phyloP scores from a whole-genome alignment of 1,284 basidiomycete genomes.

The Puccinia triticina region DNA sequence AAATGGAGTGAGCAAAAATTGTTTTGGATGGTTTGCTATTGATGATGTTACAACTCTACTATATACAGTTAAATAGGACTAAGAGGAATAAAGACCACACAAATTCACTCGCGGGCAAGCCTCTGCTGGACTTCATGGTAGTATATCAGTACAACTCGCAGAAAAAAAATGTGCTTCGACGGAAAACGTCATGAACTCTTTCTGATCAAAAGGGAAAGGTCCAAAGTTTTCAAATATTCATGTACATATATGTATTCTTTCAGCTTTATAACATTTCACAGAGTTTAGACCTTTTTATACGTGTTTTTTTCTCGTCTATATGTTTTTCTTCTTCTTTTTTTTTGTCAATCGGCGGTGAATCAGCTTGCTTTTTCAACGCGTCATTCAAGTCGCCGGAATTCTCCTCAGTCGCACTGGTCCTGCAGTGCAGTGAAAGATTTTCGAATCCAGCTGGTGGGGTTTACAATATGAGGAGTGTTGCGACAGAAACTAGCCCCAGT shows the following conservation, averaged over 20 bases:
- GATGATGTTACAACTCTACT: not conserved
- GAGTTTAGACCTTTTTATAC: too few species aligned
- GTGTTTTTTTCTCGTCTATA: too few species aligned
- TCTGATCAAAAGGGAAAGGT: too few species aligned
- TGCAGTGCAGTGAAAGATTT: not conserved
- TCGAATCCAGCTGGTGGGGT: not conserved
- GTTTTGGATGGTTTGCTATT: not conserved
- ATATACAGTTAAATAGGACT: not conserved
- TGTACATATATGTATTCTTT: too few species aligned
- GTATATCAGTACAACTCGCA: not conserved
- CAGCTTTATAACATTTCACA: too few species aligned
- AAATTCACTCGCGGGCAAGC: not conserved
- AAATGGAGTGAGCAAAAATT: not conserved
- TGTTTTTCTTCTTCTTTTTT: not conserved
- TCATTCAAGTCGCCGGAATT: not conserved
- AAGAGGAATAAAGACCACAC: not conserved
- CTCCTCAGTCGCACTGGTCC: not conserved
- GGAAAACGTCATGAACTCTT: not conserved
- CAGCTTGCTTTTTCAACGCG: not conserved
- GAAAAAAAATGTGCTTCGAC: not conserved
- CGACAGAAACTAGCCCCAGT: not conserved
- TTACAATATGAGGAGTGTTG: not conserved
- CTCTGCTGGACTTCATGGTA: not conserved
- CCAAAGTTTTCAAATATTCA: too few species aligned
- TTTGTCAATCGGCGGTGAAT: too few species aligned